Evolutionary conservation across 345 rosid species (phyloP), one percentile per base, ranked within the genome.

Genomic region (Luvunga scandens): DNA sequence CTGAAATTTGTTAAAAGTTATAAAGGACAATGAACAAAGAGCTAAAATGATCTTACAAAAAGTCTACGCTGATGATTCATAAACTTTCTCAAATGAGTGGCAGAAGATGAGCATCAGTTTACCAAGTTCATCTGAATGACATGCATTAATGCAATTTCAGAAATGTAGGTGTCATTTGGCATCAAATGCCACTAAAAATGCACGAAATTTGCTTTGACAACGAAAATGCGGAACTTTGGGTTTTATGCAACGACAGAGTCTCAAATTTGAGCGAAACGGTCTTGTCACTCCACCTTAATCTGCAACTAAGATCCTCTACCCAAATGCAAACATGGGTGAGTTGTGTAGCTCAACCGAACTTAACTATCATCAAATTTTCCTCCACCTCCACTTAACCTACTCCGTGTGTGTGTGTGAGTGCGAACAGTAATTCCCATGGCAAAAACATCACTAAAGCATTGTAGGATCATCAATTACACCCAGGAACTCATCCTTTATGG

Each of bases 391-490:
- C 16, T 45, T 45, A 45, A 45, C 50, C 50, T 45, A n/a, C n/a
- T n/a, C n/a, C n/a, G n/a, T n/a, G n/a, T n/a, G n/a, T n/a, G n/a
- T n/a, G n/a, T n/a, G n/a, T n/a, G n/a, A n/a, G n/a, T n/a, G 71
- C 27, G 39, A 5, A 19, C 30, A 67, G 55, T 67, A 67, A 67
- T 50, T 67, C 53, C 53, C 55, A n/a, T 38, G 53, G 53, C 45
- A n/a, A 68, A 6, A 9, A 42, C 70, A 80, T 69, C 82, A 59
- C 77, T 90, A 92, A 61, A 83, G 87, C 0, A 89, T 79, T 64
- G 91, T 83, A 45, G 97, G 98, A 84, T 94, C 97, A 78, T 92
- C 91, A 34, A 95, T 91, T 83, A 95, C 98, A 27, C 97, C 98
- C 88, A 93, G 85, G 87, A 91, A 95, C 80, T 95, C 94, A 73